Base-by-base conservation (phyloP, 495 filamentous ascomycete species). In the Hypoxylon fuscum region DNA sequence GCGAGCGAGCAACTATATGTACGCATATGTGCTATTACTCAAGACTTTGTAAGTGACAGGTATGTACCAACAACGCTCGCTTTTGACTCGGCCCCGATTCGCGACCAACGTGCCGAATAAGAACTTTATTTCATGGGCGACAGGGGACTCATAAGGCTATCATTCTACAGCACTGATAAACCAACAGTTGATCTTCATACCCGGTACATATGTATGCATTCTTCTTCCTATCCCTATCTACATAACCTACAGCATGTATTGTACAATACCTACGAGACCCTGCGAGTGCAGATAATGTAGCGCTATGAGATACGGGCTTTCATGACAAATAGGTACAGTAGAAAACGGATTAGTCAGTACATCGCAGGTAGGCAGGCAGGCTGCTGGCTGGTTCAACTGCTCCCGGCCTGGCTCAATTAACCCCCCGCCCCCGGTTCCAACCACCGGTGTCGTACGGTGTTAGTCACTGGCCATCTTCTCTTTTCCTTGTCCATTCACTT, bases 381-480 rank as follows among this genome's bases (percentile, higher is more conserved):
- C n/a, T 29, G 46, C 27, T 46, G 41, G n/a, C 27, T 34, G 11
- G 54, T 35, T 48, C 34, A 11, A 59, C 35, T 50, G 37, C 14
- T n/a, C 7, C 59, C 50, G 31, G 50, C 50, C 38, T 60, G 51
- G 50, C 20, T 57, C 45, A n/a, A 44, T 48, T 31, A 52, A 42
- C 37, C 17, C 46, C 52, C 62, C 35, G 2, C 12, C 47, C 34
- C 62, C 62, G 56, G 47, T 34, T 42, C 62, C 55, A 65, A 65
- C 62, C 49, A 42, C 32, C 45, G 51, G 61, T 11, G 56, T 56
- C 34, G 62, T 66, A 61, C 50, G 56, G 62, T 56, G 50, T 46
- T 66, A 66, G 62, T 66, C 52, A 66, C 35, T 51, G 20, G 1
- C 14, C 20, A 38, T 35, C 53, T 20, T 55, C 55, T 55, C 50